A percentile compares a stretch with the other conserved stretches of the same genome.
Conservation (phyloP, 2,329 filamentous ascomycete species). For the Graphilbum sp. region DNA sequence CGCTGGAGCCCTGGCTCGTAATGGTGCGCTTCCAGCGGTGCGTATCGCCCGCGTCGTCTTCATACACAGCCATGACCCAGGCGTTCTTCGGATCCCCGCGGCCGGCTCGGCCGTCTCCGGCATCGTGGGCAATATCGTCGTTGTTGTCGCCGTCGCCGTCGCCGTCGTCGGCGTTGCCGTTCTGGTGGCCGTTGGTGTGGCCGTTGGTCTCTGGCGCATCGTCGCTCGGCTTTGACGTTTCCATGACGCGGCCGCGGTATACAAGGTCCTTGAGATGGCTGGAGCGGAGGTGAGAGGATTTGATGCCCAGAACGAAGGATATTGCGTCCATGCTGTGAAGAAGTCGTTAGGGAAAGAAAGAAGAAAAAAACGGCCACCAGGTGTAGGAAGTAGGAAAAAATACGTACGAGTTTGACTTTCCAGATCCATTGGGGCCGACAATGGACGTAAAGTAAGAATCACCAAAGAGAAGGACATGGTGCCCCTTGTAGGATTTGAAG, state of each 20-base stretch:
- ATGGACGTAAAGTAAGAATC: constrained; percentile 99
- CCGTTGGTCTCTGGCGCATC: constrained; percentile 48
- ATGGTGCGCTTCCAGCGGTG: constrained; percentile 94
- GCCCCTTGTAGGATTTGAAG: constrained; percentile 99
- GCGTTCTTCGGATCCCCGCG: constrained; percentile 79
- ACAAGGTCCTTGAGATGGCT: constrained; percentile 87
- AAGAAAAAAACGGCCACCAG: neutral
- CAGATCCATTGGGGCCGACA: constrained; percentile 97
- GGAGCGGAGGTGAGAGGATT: constrained; percentile 93
- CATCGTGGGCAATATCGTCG: constrained; percentile 32
- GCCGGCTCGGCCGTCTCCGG: constrained; percentile 48
- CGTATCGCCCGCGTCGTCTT: constrained; percentile 89
- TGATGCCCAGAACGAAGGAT: constrained; percentile 95
- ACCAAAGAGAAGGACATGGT: constrained; percentile 85
- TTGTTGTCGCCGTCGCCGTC: constrained; percentile 43
- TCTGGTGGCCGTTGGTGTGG: constrained; percentile 42
- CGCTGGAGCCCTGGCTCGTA: constrained; percentile 72
- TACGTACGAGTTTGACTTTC: constrained; percentile 89
- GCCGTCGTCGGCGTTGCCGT: constrained; percentile 37
- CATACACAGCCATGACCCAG: constrained; percentile 99
- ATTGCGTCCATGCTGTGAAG: constrained; percentile 97
- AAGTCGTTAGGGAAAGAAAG: constrained; percentile 2
- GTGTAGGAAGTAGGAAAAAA: no score
- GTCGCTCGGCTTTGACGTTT: constrained; percentile 82
- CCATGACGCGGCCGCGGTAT: constrained; percentile 85